Evolutionary conservation across 345 rosid genomes (phyloP), one percentile per base, ranked within the genome.

Genomic region (Populus euphratica): DNA sequence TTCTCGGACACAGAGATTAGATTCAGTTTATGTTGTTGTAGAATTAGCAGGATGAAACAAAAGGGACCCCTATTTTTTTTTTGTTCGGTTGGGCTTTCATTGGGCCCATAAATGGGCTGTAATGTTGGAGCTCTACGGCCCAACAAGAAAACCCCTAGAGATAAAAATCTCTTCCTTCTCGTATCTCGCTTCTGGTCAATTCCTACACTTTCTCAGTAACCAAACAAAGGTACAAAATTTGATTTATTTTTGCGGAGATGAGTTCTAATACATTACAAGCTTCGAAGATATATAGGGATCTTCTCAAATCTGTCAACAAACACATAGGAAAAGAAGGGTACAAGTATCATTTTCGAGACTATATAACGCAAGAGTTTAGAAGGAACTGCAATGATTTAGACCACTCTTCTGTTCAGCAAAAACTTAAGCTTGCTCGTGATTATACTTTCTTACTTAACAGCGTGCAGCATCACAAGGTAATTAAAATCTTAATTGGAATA

Each of bases 381-480:
- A 94, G 83, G 73, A 89, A 84, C 56, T 56, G 77, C 14, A 73
- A 68, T 64, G 61, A 86, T 8, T 43, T 56, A 0, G 90, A 87
- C 70, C 85, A 80, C 25, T 81, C 81, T 17, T 73, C 75, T 5
- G 68, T 80, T 31, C 82, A 78, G 75, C 91, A 88, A 85, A 92
- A 85, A 78, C 77, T 93, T 29, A 91, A 83, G 77, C 91, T 92
- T 44, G 97, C 94, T 36, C 86, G 82, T 4, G 88, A 93, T 52
- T 92, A 93, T 77, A 85, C 91, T 3, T 87, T 81, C 76, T 85
- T 91, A 65, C 88, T 92, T 73, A 88, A 87, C 80, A 89, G 92
- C 67, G 90, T 96, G 68, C 97, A 93, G 79, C 90, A 91, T 80
- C 99, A 93, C 83, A 90, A 87, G 97, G 97, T 91, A 70, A 56